These are phyloP conservation scores for Rhododendron simsii DNA, from an alignment of 148 eudicot species.

Conservation along the genomic window DNA sequence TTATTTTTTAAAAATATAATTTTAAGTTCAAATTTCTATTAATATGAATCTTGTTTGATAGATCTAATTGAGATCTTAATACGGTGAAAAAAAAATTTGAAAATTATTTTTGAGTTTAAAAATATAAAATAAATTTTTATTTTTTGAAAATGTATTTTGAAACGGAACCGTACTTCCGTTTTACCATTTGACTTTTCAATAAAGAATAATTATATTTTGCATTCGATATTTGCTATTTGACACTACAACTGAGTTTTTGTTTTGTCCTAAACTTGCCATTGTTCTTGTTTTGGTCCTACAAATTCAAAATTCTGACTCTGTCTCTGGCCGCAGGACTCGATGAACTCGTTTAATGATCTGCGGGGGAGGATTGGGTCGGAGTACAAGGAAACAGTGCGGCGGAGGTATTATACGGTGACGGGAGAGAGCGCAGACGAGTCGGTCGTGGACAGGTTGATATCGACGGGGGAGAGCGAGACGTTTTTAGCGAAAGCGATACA, in stretches of 20 bases:
- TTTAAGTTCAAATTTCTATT: too few relatives aligned
- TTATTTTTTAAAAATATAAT: too few relatives aligned
- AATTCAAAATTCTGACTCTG: neutral
- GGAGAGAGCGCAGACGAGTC: conserved; percentile 79
- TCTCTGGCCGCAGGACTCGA: conserved; percentile 39
- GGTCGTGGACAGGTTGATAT: conserved; percentile 54
- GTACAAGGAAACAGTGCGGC: conserved; percentile 72
- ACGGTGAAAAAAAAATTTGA: too few relatives aligned
- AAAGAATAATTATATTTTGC: neutral
- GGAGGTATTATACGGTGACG: conserved; percentile 81
- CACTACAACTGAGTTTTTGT: neutral
- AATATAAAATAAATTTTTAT: too few relatives aligned
- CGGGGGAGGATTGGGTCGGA: conserved; percentile 51
- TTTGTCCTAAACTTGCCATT: neutral
- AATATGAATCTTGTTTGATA: too few relatives aligned
- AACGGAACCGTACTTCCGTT: neutral
- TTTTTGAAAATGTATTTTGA: too few relatives aligned
- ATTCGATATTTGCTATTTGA: neutral
- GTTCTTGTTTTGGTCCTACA: neutral
- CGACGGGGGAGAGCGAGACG: conserved; percentile 82
- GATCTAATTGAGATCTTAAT: too few relatives aligned
- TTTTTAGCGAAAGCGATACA: conserved; percentile 85
- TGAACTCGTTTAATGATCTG: conserved; percentile 62
- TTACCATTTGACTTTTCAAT: neutral
- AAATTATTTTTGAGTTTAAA: too few relatives aligned